phyloP scores from a whole-genome alignment of 768 basidiomycete genomes.

The Punctularia strigosozonata region DNA sequence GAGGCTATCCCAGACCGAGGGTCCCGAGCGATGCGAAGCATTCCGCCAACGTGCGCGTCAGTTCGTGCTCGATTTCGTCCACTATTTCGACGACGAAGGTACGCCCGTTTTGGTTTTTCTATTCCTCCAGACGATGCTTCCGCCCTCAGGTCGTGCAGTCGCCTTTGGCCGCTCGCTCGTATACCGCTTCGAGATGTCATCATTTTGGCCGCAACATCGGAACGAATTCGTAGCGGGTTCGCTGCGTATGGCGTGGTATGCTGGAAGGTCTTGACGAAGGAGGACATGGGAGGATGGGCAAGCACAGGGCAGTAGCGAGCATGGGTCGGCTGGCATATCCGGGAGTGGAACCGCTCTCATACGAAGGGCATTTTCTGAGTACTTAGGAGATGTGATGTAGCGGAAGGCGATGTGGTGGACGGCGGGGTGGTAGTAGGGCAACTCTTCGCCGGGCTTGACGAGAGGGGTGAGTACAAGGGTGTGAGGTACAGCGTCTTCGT shows the following conservation, averaged over 20 bases:
- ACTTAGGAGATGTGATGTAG: too few species aligned
- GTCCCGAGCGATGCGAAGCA: slow-evolving; percentile 52
- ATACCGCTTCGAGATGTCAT: slow-evolving; percentile 74
- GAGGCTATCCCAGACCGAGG: slow-evolving; percentile 47
- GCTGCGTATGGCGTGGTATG: slow-evolving; percentile 37
- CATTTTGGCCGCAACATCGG: slow-evolving; percentile 58
- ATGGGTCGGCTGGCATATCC: too few species aligned
- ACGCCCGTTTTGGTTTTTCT: slow-evolving; percentile 7
- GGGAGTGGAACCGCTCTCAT: too few species aligned
- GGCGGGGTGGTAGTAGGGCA: slow-evolving; percentile 89
- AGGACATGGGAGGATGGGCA: not conserved
- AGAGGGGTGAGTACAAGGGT: slow-evolving; percentile 53
- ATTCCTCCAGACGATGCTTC: slow-evolving; percentile 1
- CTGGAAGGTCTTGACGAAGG: not conserved
- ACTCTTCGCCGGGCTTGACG: slow-evolving; percentile 23
- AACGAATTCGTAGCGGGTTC: slow-evolving; percentile 51
- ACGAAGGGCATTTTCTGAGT: too few species aligned
- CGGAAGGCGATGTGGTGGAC: slow-evolving; percentile 75
- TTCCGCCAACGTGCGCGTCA: slow-evolving; percentile 49
- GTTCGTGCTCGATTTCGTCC: slow-evolving; percentile 61
- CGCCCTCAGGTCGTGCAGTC: slow-evolving; percentile 46
- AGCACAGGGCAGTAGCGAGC: too few species aligned
- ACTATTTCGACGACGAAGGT: slow-evolving; percentile 70
- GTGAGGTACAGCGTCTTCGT: too few species aligned
- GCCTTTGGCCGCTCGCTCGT: slow-evolving; percentile 69